Evolutionary conservation across 73 alveolate species (phyloP).

Genomic region (Symbiodinium pilosum): DNA sequence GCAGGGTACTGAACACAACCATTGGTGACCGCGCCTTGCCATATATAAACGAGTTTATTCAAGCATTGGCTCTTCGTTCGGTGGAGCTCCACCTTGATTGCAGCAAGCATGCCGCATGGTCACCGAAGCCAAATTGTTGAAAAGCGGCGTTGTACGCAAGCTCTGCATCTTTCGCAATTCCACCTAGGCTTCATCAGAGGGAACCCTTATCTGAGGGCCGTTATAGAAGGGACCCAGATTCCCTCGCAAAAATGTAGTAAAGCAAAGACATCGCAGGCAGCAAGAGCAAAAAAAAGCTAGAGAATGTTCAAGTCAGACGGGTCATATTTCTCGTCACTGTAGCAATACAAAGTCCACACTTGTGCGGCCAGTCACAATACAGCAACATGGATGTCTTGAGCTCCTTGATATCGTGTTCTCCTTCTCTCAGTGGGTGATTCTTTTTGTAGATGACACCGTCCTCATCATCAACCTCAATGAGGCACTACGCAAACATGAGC

Average conservation of each 20-base stretch:
- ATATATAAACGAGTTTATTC: conserved; percentile 57
- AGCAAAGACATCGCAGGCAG: no score
- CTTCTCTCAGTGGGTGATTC: not conserved
- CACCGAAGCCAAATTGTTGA: not conserved
- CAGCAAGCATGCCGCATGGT: not conserved
- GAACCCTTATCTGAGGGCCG: not conserved
- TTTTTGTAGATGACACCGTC: conserved; percentile 51
- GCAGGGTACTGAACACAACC: no score
- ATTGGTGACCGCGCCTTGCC: conserved; percentile 41
- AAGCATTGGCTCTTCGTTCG: conserved; percentile 79
- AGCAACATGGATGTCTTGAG: conserved; percentile 37
- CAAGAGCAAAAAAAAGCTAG: no score
- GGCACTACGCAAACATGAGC: no score
- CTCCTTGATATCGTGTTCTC: not conserved
- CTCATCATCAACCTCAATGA: conserved; percentile 51
- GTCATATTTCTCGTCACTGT: no score
- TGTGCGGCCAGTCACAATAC: conserved; percentile 19
- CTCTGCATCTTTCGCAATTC: conserved; percentile 78
- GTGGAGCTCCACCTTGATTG: conserved; percentile 52
- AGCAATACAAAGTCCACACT: not conserved
- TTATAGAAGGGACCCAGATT: no score
- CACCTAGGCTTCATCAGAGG: conserved; percentile 15
- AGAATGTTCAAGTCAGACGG: no score
- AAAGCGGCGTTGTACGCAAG: conserved; percentile 54
- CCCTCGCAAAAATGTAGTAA: no score